phyloP scores from a whole-genome alignment of 345 rosid genomes.

The Dovyalis caffra region DNA sequence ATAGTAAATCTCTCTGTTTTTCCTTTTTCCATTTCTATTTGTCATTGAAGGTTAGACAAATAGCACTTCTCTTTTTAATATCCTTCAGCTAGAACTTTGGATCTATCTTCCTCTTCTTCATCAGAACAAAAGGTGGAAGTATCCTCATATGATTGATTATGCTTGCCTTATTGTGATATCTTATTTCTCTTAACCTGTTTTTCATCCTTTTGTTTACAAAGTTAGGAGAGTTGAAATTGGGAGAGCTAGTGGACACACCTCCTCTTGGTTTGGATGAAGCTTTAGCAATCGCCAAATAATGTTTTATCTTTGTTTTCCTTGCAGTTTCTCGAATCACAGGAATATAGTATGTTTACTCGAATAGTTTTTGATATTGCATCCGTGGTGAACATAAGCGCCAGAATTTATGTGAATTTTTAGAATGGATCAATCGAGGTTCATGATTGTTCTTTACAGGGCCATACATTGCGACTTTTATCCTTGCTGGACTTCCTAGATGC shows the following conservation, averaged over 20 bases:
- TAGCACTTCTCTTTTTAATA: neutral
- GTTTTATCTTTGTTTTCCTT: constrained; percentile 25
- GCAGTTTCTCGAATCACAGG: constrained; percentile 89
- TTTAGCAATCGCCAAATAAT: constrained; percentile 89
- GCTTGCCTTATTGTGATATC: neutral
- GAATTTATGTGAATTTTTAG: constrained; percentile 3
- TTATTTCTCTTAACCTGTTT: constrained; percentile 15
- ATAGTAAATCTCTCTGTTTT: neutral
- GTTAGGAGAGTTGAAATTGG: constrained; percentile 91
- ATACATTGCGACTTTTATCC: constrained; percentile 82
- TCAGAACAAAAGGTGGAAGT: neutral
- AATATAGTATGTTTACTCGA: constrained; percentile 88
- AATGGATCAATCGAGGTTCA: constrained; percentile 11
- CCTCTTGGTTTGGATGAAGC: constrained; percentile 99
- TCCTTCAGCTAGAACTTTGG: neutral
- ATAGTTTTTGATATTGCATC: constrained; percentile 97
- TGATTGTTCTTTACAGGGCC: constrained; percentile 56
- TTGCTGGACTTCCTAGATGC: constrained; percentile 95
- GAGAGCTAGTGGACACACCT: constrained; percentile 94
- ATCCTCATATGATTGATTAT: neutral
- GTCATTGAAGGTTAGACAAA: neutral
- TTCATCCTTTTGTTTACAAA: constrained; percentile 29
- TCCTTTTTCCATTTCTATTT: neutral
- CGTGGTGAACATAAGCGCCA: constrained; percentile 52
- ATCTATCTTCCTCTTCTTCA: neutral